Evolutionary conservation across 495 filamentous ascomycete genomes (phyloP), one percentile per base, ranked within the genome.

Genomic region (Friedmanniomyces simplex): DNA sequence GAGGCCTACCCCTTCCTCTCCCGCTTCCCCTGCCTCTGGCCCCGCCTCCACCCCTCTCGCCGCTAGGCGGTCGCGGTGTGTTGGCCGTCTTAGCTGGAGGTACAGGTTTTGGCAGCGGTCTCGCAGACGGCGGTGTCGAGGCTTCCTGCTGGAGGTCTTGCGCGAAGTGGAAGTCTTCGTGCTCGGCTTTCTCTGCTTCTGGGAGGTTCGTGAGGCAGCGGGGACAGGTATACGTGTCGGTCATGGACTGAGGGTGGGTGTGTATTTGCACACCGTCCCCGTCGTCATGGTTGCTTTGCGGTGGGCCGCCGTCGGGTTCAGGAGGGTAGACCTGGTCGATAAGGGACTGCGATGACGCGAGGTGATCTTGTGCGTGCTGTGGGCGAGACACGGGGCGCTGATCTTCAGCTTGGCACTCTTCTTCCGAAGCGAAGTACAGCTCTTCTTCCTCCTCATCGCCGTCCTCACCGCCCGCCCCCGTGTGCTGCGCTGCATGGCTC

Each of bases 81-180:
- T n/a, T n/a, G n/a, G n/a, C n/a, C n/a, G n/a, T n/a, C n/a, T n/a
- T n/a, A 52, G 53, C 46, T 12, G 32, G 47, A 26, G 61, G 59
- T 46, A 37, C 28, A 14, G 54, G 63, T 18, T 51, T 52, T 32
- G 54, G 53, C 2, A 34, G 57, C 22, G 14, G 43, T 11, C 14
- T 2, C 14, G 42, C 41, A 54, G 16, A 2, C 43, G 55, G 47
- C 0, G 21, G 30, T 26, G 25, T 55, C 7, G 50, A 50, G n/a
- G 53, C 45, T 32, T 89, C 77, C 7, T 81, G 77, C 61, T 85
- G 85, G 26, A 97, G 77, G 63, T 88, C 83, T 74, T 87, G 89
- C 41, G 93, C 93, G 70, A 96, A 88, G 73, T 98, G 93, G 87
- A 90, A 98, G 68, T 98, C 93, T 41, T 87, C 77, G 66, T 98